These are phyloP conservation scores for Radiomyces spectabilis DNA, from an alignment of 192 early-diverging fungal genomes.

Conservation along the genomic window DNA sequence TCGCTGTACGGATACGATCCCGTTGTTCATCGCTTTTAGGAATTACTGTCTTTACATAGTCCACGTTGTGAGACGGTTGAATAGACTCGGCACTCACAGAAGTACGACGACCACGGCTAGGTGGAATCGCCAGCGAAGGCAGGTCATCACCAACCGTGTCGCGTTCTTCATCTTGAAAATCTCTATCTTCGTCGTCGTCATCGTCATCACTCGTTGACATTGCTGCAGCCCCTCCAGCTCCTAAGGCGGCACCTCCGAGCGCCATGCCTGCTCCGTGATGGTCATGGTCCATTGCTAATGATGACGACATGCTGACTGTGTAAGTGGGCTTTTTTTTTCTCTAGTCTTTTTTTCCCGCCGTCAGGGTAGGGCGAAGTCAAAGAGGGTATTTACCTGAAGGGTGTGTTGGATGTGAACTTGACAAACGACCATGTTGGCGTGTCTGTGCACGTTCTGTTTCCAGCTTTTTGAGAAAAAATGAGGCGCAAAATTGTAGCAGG, in stretches of 20 bases:
- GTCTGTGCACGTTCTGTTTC: slow-evolving; percentile 59
- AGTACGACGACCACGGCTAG: slow-evolving; percentile 84
- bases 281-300: too few species aligned
- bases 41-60: slow-evolving; percentile 79
- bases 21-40: slow-evolving; percentile 86
- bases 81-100: slow-evolving; percentile 95
- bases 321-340: too few species aligned
- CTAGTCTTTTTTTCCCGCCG: too few species aligned
- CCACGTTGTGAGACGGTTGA: slow-evolving; percentile 75
- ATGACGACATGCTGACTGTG: too few species aligned
- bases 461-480: slow-evolving; percentile 81
- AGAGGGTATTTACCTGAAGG: too few species aligned
- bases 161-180: slow-evolving; percentile 57
- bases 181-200: slow-evolving; percentile 39
- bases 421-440: too few species aligned
- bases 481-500: slow-evolving; percentile 86
- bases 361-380: too few species aligned
- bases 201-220: slow-evolving; percentile 26
- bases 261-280: too few species aligned
- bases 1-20: slow-evolving; percentile 67
- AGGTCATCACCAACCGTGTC: slow-evolving; percentile 26
- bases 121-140: slow-evolving; percentile 31
- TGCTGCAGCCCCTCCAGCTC: too few species aligned
- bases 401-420: too few species aligned
- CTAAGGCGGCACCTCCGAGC: too few species aligned